Evolutionary conservation across 2,329 filamentous ascomycete genomes (phyloP), one percentile per base, ranked within the genome.

Genomic region (Madurella fahalii): DNA sequence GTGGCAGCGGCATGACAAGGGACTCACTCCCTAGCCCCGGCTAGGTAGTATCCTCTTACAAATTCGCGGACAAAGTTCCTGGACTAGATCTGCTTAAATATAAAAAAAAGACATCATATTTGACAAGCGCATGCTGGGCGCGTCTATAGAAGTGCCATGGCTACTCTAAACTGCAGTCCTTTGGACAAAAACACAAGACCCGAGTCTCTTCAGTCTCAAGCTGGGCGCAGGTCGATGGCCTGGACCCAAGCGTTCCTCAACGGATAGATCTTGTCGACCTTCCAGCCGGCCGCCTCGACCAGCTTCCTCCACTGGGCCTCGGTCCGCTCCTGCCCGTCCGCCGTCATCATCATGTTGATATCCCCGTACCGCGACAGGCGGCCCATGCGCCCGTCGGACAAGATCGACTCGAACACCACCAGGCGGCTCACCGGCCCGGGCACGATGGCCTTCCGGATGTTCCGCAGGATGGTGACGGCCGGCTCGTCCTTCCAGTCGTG

Each of bases 401-500:
- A 58, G 1, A 75, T 56, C 0, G 70, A 67, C 53, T 76, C 72
- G 3, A 75, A 40, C 4, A 75, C 59, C 2, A 76, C 57, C 9
- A 76, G 54, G 2, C 72, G 62, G 40, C 63, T 65, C 9, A 54
- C 54, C 0, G 60, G 57, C 0, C 58, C 56, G 3, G 31, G 39
- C 2, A 60, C 57, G 16, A 75, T 70, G 8, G 67, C 63, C 25
- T 25, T 25, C 25, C 25, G 25, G 25, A 25, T 25, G 25, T 25
- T 25, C 25, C 25, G 25, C 1, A 63, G 61, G 45, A 75, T 71
- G 11, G 16, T 53, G 2, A 60, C 25, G 2, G 64, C 66, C 3
- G 72, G 54, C 0, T 61, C 58, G 50, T 75, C 72, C 1, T 60
- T 56, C 73, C 73, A 76, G 57, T 75, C 65, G 49, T 75, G 73